A percentile compares a stretch with the other conserved stretches of the same genome.
Evolutionary conservation across 2,329 filamentous ascomycete species (phyloP).

Genomic region (Alternaria brassicicola): DNA sequence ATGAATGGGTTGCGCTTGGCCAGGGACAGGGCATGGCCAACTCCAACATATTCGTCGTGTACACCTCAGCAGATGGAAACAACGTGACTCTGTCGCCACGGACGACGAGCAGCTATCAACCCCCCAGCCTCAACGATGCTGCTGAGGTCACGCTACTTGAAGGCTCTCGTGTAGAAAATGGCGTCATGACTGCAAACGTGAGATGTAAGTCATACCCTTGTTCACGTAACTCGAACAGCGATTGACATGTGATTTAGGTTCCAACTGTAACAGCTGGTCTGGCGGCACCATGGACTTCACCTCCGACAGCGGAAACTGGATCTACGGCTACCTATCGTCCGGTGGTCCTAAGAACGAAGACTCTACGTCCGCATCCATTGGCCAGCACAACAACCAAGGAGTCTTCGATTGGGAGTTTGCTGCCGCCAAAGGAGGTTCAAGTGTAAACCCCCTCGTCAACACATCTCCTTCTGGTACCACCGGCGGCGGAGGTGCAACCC

Average conservation of each 20-base stretch:
- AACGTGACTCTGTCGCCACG: conserved; percentile 66
- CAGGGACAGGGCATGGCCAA: conserved; percentile 61
- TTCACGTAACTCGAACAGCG: neutral
- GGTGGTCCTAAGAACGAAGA: conserved; percentile 58
- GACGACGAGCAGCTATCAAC: conserved; percentile 51
- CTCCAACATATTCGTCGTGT: conserved; percentile 65
- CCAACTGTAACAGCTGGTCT: conserved; percentile 60
- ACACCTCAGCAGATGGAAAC: conserved; percentile 57
- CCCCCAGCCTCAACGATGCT: conserved; percentile 52
- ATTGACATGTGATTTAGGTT: conserved; percentile 44
- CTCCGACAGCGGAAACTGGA: conserved; percentile 54
- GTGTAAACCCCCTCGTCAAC: conserved; percentile 52
- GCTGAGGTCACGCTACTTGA: conserved; percentile 58
- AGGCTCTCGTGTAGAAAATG: conserved; percentile 60
- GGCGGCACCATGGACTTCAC: conserved; percentile 60
- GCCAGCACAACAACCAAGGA: conserved; percentile 52
- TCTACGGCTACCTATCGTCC: conserved; percentile 54
- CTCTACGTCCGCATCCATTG: conserved; percentile 52
- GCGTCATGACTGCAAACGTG: conserved; percentile 63
- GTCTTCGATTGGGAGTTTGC: conserved; percentile 57
- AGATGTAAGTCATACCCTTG: conserved; percentile 49
- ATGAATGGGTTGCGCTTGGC: conserved; percentile 63
- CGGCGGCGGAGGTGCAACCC: conserved; percentile 13
- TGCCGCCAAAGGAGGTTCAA: conserved; percentile 57
- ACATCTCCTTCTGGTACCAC: conserved; percentile 29